A percentile compares a stretch with the other conserved stretches of the same genome.
phyloP scores from a whole-genome alignment of 345 rosid species.

The Isatis tinctoria region DNA sequence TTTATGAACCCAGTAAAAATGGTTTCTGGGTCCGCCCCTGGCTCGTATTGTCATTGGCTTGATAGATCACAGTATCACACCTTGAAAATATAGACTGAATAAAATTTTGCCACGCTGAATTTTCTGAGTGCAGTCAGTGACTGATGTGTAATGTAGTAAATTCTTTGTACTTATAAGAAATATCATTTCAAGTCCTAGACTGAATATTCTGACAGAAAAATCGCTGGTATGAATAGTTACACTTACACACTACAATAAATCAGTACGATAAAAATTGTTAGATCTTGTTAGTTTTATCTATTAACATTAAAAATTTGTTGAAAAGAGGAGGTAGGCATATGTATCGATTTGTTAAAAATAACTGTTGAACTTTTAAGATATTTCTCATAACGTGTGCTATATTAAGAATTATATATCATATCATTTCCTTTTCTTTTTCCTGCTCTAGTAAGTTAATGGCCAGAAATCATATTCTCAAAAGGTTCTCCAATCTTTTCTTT shows the following conservation, averaged over 20 bases:
- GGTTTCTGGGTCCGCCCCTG: too few species aligned
- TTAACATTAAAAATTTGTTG: not conserved
- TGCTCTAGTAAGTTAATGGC: not conserved
- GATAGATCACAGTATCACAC: too few species aligned
- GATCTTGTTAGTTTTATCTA: too few species aligned
- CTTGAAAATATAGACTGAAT: not conserved
- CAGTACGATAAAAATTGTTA: not conserved
- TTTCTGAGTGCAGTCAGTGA: slow-evolving; percentile 5
- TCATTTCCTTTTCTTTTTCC: not conserved
- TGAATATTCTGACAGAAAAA: not conserved
- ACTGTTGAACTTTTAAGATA: too few species aligned
- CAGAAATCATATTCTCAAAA: not conserved
- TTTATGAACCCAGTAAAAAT: too few species aligned
- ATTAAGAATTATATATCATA: too few species aligned
- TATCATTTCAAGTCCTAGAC: not conserved
- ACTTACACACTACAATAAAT: not conserved
- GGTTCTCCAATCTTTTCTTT: not conserved
- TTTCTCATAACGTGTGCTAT: too few species aligned
- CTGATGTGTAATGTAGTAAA: slow-evolving; percentile 14
- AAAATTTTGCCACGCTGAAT: not conserved
- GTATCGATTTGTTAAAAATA: too few species aligned
- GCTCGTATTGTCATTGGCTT: too few species aligned
- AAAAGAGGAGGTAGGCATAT: not conserved
- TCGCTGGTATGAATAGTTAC: slow-evolving; percentile 1
- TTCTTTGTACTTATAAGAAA: not conserved